Percentiles rank a stretch among this genome's conserved stretches.
These are phyloP conservation scores for Ascochyta lentis DNA, from an alignment of 2,329 filamentous ascomycete species.

Conservation along the genomic window DNA sequence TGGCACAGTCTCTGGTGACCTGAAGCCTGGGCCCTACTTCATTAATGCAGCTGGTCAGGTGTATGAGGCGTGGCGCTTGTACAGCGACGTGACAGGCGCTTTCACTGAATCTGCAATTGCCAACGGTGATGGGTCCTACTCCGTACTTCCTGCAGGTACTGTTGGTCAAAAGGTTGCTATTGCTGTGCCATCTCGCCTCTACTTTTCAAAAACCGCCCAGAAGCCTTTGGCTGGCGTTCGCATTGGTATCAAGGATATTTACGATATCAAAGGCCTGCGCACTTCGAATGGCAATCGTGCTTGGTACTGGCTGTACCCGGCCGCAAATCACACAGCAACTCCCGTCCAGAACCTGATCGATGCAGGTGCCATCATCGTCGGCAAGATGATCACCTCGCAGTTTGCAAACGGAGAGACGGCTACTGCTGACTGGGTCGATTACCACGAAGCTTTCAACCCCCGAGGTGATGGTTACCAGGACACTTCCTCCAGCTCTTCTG, in stretches of 20 bases:
- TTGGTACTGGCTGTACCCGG: constrained; percentile 61
- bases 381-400: constrained; percentile 56
- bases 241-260: constrained; percentile 69
- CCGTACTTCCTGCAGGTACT: constrained; percentile 49
- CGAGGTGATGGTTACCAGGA: constrained; percentile 56
- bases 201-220: constrained; percentile 60
- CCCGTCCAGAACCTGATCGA: constrained; percentile 64
- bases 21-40: constrained; percentile 60
- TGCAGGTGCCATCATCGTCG: constrained; percentile 61
- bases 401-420: constrained; percentile 56
- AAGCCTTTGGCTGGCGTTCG: constrained; percentile 67
- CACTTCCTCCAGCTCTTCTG: constrained; percentile 56
- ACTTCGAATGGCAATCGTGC: constrained; percentile 65
- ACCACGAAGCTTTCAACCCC: constrained; percentile 54
- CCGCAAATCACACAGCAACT: constrained; percentile 55
- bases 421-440: constrained; percentile 60
- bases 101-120: constrained; percentile 57
- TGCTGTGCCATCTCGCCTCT: constrained; percentile 65
- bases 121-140: constrained; percentile 50
- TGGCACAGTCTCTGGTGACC: constrained; percentile 18
- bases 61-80: constrained; percentile 58
- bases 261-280: constrained; percentile 62
- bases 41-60: constrained; percentile 54
- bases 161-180: constrained; percentile 49
- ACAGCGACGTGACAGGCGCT: constrained; percentile 57